phyloP scores from a whole-genome alignment of 345 rosid species.

The Conringia planisiliqua region DNA sequence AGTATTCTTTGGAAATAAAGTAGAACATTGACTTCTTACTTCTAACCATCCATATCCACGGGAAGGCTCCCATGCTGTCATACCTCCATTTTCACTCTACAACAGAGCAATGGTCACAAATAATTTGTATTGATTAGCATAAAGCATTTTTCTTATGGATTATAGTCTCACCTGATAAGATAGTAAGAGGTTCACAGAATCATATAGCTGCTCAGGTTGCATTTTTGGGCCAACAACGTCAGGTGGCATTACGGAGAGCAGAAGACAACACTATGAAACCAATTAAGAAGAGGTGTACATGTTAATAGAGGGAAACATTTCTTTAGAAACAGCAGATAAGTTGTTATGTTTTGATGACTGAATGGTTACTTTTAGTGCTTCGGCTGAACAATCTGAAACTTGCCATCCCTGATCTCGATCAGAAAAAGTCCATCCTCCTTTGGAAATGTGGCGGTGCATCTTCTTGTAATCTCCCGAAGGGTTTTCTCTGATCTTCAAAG shows the following conservation, averaged over 20 bases:
- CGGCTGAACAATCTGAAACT: conserved; percentile 70
- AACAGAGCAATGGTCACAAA: neutral
- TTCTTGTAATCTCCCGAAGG: conserved; percentile 53
- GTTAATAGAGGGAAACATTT: neutral
- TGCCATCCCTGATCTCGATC: conserved; percentile 75
- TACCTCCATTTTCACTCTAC: conserved; percentile 44
- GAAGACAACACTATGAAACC: conserved; percentile 34
- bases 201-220: conserved; percentile 27
- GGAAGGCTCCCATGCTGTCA: conserved; percentile 30
- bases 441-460: conserved; percentile 61
- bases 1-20: neutral
- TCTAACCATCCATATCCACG: conserved; percentile 24
- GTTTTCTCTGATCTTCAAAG: conserved; percentile 41
- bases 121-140: neutral
- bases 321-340: neutral
- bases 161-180: conserved; percentile 38
- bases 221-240: conserved; percentile 35
- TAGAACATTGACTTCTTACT: neutral
- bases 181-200: conserved; percentile 36
- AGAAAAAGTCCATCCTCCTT: conserved; percentile 74
- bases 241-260: conserved; percentile 32
- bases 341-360: neutral
- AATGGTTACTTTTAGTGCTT: conserved; percentile 48
- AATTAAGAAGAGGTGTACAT: neutral
- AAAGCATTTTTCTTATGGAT: neutral